A percentile compares a stretch with the other conserved stretches of the same genome.
These are phyloP conservation scores for Syncephalastrum monosporum DNA, from an alignment of 371 early-diverging fungal species.

Conservation along the genomic window DNA sequence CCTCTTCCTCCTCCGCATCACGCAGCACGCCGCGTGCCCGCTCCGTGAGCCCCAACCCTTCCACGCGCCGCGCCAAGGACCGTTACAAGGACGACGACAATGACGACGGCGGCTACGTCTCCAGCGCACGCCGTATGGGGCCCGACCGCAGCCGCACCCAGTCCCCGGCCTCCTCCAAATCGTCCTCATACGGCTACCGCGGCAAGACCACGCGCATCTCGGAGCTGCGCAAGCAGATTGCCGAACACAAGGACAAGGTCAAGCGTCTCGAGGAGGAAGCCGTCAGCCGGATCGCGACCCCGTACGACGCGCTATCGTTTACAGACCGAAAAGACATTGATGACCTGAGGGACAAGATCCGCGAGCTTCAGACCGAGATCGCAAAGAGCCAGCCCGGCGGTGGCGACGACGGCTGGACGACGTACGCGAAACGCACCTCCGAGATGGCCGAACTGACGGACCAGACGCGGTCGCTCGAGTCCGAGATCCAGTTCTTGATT, in stretches of 20 bases:
- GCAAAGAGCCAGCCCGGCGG: constrained; percentile 20
- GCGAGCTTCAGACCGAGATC: constrained; percentile 21
- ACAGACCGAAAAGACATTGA: constrained; percentile 22
- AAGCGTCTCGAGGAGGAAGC: constrained; percentile 31
- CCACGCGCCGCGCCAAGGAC: constrained; percentile 16
- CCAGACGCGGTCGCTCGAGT: constrained; percentile 51
- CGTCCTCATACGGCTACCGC: constrained; percentile 42
- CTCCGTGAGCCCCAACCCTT: constrained; percentile 23
- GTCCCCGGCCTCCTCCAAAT: constrained; percentile 23
- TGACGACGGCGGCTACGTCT: constrained; percentile 57
- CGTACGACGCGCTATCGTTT: constrained; percentile 21
- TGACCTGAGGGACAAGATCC: constrained; percentile 17
- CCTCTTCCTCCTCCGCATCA: neutral
- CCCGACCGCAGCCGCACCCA: constrained; percentile 47
- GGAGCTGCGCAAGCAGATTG: constrained; percentile 58
- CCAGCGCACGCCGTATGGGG: constrained; percentile 59
- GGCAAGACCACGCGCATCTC: constrained; percentile 52
- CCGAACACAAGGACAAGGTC: constrained; percentile 43
- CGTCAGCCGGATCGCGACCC: constrained; percentile 20
- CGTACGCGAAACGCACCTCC: constrained; percentile 36
- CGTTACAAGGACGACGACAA: constrained; percentile 34
- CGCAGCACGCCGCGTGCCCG: constrained; percentile 16
- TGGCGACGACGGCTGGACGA: constrained; percentile 36
- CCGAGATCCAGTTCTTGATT: constrained; percentile 47
- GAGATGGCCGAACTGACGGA: constrained; percentile 53